Conservation (phyloP, 2,329 filamentous ascomycete species). For the Rhynchosporium secalis region DNA sequence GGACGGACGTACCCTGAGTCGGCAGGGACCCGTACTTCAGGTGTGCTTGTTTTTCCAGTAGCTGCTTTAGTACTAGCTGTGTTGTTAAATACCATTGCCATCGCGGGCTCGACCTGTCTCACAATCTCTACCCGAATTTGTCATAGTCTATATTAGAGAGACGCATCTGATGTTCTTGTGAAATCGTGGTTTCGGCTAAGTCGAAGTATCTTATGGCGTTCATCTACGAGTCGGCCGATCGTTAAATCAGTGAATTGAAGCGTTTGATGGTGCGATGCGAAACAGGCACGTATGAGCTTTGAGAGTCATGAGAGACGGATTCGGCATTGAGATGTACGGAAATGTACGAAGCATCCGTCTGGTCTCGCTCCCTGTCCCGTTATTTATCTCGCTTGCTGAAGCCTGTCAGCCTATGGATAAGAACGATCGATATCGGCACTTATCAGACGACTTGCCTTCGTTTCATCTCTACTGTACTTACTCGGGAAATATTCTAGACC, state of each 20-base stretch:
- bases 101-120: no score
- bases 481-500: no score
- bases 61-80: no score
- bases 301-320: conserved; percentile 5
- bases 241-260: background rate
- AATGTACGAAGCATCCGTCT: background rate
- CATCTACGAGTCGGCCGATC: no score
- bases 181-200: conserved; percentile 1
- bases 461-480: no score
- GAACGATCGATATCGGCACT: background rate
- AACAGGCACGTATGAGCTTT: background rate
- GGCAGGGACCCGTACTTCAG: background rate
- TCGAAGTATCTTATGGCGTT: conserved; percentile 5
- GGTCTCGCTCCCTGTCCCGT: conserved; percentile 2
- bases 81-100: no score
- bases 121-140: no score
- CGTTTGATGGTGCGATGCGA: background rate
- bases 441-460: background rate
- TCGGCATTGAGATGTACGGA: background rate
- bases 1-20: background rate
- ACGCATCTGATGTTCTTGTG: background rate
- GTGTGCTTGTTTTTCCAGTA: no score
- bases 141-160: no score
- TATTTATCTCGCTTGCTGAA: conserved; percentile 5
- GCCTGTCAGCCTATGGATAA: background rate